phyloP scores from a whole-genome alignment of 163 green algal species.

The Volvox carteri region DNA sequence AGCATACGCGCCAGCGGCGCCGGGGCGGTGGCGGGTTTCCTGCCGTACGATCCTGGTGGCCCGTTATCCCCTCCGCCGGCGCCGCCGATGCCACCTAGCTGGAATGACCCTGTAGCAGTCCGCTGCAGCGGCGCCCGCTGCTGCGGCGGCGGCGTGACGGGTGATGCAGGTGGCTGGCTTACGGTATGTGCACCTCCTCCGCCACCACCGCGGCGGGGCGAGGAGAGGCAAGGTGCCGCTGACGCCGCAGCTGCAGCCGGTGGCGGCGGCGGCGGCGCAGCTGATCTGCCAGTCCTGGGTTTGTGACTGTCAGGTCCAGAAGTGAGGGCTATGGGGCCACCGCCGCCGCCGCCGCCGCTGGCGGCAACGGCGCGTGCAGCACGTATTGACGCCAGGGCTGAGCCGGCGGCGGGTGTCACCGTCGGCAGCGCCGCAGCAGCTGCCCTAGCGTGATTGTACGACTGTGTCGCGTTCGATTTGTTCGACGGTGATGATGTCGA shows the following conservation, averaged over 20 bases:
- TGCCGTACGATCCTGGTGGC: neutral
- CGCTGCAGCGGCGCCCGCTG: neutral
- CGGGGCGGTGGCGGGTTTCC: neutral
- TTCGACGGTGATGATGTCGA: neutral
- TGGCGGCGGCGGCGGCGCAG: neutral
- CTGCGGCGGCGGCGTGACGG: neutral
- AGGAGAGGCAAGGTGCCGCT: neutral
- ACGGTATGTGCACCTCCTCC: neutral
- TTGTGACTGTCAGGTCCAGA: too few relatives aligned
- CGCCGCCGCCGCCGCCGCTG: neutral
- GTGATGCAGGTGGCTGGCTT: neutral
- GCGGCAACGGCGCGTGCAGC: neutral
- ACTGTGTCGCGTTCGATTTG: neutral
- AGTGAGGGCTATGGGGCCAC: too few relatives aligned
- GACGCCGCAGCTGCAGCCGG: neutral
- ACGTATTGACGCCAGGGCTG: neutral
- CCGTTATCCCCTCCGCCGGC: neutral
- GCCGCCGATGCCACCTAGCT: too few relatives aligned
- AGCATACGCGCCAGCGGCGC: neutral
- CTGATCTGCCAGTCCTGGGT: too few relatives aligned
- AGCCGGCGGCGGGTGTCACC: too few relatives aligned
- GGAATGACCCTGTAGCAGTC: neutral
- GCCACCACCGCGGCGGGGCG: neutral
- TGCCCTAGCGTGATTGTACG: too few relatives aligned
- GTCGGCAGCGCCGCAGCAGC: too few relatives aligned